Evolutionary conservation across 2,329 filamentous ascomycete genomes (phyloP).

Genomic region (Amphichorda felina): DNA sequence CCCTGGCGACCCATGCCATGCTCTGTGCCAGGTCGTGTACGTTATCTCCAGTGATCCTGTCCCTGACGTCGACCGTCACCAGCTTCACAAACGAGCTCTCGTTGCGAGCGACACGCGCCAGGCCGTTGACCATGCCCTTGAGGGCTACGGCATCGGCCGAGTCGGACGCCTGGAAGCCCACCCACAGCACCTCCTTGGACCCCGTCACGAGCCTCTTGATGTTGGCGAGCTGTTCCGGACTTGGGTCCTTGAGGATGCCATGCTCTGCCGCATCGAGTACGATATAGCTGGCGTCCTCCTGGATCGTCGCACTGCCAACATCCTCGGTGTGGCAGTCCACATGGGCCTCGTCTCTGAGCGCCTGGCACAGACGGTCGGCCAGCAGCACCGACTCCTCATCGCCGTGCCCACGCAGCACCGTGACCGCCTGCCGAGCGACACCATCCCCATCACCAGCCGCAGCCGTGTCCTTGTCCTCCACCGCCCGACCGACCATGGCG

Average conservation of each 20-base stretch:
- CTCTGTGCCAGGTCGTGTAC: background rate
- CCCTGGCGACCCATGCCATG: too few species aligned
- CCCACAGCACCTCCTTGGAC: constrained; percentile 5
- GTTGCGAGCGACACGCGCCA: constrained; percentile 9
- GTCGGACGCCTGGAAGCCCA: constrained; percentile 1
- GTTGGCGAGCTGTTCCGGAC: background rate
- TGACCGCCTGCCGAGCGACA: background rate
- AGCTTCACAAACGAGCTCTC: constrained; percentile 8
- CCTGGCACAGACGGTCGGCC: background rate
- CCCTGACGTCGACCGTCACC: constrained; percentile 8
- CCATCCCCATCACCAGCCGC: too few species aligned
- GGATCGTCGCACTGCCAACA: background rate
- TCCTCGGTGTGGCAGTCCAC: background rate
- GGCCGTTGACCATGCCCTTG: constrained; percentile 9
- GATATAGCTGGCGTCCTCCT: background rate
- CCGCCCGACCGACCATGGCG: background rate
- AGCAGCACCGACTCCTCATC: too few species aligned
- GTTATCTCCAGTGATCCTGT: background rate
- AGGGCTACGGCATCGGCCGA: background rate
- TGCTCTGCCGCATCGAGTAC: background rate
- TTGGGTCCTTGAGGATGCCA: too few species aligned
- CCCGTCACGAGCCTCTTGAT: constrained; percentile 3
- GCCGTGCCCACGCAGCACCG: too few species aligned
- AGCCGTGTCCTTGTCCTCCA: too few species aligned
- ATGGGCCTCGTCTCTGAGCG: background rate